Evolutionary conservation across 306 rosid genomes (phyloP).

Genomic region (Styphnolobium japonicum): DNA sequence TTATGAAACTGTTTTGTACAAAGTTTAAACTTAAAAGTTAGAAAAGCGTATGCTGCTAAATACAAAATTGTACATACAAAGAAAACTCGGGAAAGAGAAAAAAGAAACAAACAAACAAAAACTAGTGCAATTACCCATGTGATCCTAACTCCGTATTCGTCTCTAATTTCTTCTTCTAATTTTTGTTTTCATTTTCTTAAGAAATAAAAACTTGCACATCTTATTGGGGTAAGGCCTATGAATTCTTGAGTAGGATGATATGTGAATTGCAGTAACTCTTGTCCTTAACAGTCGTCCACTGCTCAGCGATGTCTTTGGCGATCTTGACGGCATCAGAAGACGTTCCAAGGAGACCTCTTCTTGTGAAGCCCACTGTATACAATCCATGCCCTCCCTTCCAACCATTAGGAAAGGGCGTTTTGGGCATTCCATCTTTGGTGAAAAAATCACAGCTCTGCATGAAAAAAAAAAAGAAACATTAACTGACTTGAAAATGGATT

Average conservation of each 20-base stretch:
- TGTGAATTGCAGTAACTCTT: conserved; percentile 42
- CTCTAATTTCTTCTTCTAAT: not conserved
- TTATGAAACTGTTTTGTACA: conserved; percentile 43
- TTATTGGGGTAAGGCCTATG: not conserved
- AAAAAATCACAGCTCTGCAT: conserved; percentile 66
- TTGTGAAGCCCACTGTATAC: conserved; percentile 82
- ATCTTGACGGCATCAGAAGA: conserved; percentile 65
- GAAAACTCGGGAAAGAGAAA: not conserved
- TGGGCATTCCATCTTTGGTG: conserved; percentile 81
- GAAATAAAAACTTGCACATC: not conserved
- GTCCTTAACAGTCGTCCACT: conserved; percentile 46
- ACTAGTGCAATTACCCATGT: not conserved
- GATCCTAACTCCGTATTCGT: conserved; percentile 8
- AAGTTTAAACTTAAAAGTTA: conserved; percentile 16
- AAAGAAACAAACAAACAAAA: not conserved
- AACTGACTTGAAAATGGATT: not conserved
- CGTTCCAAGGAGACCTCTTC: conserved; percentile 83
- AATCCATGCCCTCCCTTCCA: conserved; percentile 89
- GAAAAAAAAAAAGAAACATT: not conserved
- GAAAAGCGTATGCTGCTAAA: conserved; percentile 44
- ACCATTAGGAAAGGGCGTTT: conserved; percentile 74
- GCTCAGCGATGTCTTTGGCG: conserved; percentile 58
- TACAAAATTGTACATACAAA: conserved; percentile 39
- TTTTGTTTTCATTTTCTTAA: not conserved
- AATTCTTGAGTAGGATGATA: conserved; percentile 42